Percentiles rank a stretch among this genome's conserved stretches.
Conservation (phyloP, 495 filamentous ascomycete species). For the Durotheca rogersii region DNA sequence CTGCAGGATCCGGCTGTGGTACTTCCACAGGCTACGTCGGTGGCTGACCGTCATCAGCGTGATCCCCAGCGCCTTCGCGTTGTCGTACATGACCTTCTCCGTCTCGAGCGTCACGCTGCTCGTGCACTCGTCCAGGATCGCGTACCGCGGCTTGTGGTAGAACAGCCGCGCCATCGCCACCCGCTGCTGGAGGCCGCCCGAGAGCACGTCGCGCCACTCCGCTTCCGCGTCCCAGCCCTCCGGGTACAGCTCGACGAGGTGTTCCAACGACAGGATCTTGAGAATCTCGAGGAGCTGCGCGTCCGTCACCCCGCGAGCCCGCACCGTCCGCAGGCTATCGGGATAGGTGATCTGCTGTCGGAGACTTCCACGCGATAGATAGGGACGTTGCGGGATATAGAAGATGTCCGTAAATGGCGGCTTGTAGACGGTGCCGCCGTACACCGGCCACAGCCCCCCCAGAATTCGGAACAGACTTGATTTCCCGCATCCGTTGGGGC, state of each 20-base stretch:
- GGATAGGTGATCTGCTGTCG: constrained; percentile 97
- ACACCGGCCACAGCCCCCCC: constrained; percentile 97
- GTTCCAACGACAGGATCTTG: constrained; percentile 74
- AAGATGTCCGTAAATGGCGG: constrained; percentile 89
- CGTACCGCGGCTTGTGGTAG: constrained; percentile 89
- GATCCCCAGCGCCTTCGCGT: constrained; percentile 84
- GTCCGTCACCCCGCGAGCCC: constrained; percentile 79
- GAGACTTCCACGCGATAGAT: constrained; percentile 82
- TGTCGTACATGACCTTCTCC: constrained; percentile 95
- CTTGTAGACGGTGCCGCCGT: constrained; percentile 88
- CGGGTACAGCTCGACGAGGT: constrained; percentile 75
- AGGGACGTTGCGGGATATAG: constrained; percentile 96
- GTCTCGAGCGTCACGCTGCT: constrained; percentile 89
- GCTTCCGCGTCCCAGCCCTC: constrained; percentile 90
- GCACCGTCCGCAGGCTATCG: constrained; percentile 84
- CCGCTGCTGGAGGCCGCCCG: constrained; percentile 90
- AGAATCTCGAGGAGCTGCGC: constrained; percentile 76
- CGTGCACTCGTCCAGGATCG: constrained; percentile 96
- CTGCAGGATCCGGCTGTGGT: constrained; percentile 89
- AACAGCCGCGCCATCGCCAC: constrained; percentile 96
- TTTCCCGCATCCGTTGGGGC: constrained; percentile 96
- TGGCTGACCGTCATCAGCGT: constrained; percentile 97
- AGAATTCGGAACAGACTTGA: constrained; percentile 94
- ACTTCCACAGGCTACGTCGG: constrained; percentile 89
- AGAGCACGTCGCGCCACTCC: constrained; percentile 92